Evolutionary conservation across 2,329 filamentous ascomycete genomes (phyloP).

Genomic region (Shiraia bambusicola): DNA sequence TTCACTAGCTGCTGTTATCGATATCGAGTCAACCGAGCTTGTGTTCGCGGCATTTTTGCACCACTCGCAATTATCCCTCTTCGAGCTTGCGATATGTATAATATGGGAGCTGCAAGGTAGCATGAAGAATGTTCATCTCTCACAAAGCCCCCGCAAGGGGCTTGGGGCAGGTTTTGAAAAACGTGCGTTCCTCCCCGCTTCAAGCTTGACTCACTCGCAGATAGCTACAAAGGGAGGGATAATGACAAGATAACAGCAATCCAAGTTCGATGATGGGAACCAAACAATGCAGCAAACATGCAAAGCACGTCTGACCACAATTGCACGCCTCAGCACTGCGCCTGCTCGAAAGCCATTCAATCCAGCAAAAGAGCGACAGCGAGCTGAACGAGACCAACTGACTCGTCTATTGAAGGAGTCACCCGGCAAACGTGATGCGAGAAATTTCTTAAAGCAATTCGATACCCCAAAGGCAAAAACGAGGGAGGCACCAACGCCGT

Average conservation of each 20-base stretch:
- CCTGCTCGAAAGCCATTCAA: conserved; percentile 26
- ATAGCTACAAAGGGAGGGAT: background rate
- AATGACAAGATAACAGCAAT: conserved; percentile 17
- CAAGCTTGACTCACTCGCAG: conserved; percentile 9
- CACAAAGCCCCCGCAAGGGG: conserved; percentile 38
- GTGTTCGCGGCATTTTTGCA: conserved; percentile 9
- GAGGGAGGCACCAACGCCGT: conserved; percentile 7
- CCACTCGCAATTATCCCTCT: conserved; percentile 1
- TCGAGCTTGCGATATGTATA: conserved; percentile 10
- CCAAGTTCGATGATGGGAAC: conserved; percentile 25
- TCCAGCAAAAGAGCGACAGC: conserved; percentile 39
- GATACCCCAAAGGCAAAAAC: conserved; percentile 45
- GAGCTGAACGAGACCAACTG: conserved; percentile 41
- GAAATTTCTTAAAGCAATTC: conserved; percentile 87
- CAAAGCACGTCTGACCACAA: conserved; percentile 14
- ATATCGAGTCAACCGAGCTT: background rate
- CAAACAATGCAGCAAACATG: conserved; percentile 3
- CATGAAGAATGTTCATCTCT: conserved; percentile 44
- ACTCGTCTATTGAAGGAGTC: conserved; percentile 72
- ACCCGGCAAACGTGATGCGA: conserved; percentile 89
- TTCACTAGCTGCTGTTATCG: conserved; percentile 4
- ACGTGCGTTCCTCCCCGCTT: conserved; percentile 15
- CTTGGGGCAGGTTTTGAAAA: conserved; percentile 30
- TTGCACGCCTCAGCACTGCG: conserved; percentile 7
- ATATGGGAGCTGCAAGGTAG: conserved; percentile 20